Evolutionary conservation across 768 basidiomycete species (phyloP).

Genomic region (Lentinula edodes): DNA sequence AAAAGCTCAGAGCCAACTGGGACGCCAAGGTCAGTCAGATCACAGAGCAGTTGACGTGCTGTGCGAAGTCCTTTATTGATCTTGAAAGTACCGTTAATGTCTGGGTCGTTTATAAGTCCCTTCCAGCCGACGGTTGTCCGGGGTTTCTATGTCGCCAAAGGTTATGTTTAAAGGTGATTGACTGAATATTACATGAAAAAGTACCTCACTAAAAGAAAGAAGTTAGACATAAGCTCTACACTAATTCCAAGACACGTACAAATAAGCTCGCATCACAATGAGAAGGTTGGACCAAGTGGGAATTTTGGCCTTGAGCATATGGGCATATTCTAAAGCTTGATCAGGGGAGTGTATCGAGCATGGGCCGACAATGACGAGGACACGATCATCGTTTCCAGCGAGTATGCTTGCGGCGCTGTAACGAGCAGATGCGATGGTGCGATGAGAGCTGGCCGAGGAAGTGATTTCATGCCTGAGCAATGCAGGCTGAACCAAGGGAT

Average conservation of each 20-base stretch:
- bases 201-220: constrained; percentile 28
- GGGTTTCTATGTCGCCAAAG: constrained; percentile 61
- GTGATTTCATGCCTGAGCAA: constrained; percentile 84
- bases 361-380: constrained; percentile 91
- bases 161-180: background rate
- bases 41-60: constrained; percentile 84
- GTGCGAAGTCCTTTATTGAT: constrained; percentile 96
- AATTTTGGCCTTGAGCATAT: constrained; percentile 63
- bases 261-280: constrained; percentile 96
- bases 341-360: constrained; percentile 91
- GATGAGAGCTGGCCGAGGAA: constrained; percentile 56
- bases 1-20: constrained; percentile 94
- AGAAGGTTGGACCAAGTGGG: constrained; percentile 69
- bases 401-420: constrained; percentile 74
- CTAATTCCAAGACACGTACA: constrained; percentile 49
- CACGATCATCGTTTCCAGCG: constrained; percentile 77
- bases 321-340: constrained; percentile 81
- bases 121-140: constrained; percentile 98
- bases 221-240: constrained; percentile 6
- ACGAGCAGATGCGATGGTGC: constrained; percentile 76
- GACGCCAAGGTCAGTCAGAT: constrained; percentile 83
- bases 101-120: constrained; percentile 86
- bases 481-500: constrained; percentile 92
- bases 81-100: constrained; percentile 89
- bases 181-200: background rate